Conservation (phyloP, 1,284 basidiomycete genomes). For the Tilletia walkeri region DNA sequence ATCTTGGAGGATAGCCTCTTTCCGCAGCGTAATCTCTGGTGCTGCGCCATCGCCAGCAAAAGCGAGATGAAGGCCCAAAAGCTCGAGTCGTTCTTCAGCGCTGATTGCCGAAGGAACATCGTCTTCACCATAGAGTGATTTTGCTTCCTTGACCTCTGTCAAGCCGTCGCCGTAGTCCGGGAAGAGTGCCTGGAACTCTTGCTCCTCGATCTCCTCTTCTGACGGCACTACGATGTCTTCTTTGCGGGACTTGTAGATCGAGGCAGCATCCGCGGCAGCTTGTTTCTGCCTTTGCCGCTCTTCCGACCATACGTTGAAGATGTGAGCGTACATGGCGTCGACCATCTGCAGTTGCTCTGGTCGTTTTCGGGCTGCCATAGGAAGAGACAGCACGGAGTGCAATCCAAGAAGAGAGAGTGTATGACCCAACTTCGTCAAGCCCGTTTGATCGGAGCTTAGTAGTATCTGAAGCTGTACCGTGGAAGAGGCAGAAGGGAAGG, state of each 20-base stretch:
- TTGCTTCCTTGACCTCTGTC: neutral
- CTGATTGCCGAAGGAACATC: neutral
- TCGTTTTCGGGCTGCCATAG: neutral
- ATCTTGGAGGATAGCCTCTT: neutral
- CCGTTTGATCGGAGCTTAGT: neutral
- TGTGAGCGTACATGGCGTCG: neutral
- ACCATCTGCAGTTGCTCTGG: neutral
- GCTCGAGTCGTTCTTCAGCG: neutral
- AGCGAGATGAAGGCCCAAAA: neutral
- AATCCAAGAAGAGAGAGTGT: neutral
- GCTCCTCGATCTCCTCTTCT: conserved; percentile 70
- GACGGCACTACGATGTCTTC: conserved; percentile 65
- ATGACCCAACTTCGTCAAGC: neutral
- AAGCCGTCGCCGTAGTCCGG: conserved; percentile 70
- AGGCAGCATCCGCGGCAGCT: conserved; percentile 60
- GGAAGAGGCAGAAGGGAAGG: conserved; percentile 46
- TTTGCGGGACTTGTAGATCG: conserved; percentile 73
- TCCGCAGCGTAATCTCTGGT: neutral
- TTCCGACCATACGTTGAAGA: conserved; percentile 1
- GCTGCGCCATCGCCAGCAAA: neutral
- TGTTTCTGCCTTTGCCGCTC: conserved; percentile 69
- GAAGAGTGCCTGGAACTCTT: conserved; percentile 78
- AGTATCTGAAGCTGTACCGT: conserved; percentile 29
- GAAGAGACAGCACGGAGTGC: neutral
- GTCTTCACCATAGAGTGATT: neutral